Percentiles rank a stretch among this genome's conserved stretches.
These are phyloP conservation scores for Solanum chacoense DNA, from an alignment of 305 asterid species.

Conservation along the genomic window DNA sequence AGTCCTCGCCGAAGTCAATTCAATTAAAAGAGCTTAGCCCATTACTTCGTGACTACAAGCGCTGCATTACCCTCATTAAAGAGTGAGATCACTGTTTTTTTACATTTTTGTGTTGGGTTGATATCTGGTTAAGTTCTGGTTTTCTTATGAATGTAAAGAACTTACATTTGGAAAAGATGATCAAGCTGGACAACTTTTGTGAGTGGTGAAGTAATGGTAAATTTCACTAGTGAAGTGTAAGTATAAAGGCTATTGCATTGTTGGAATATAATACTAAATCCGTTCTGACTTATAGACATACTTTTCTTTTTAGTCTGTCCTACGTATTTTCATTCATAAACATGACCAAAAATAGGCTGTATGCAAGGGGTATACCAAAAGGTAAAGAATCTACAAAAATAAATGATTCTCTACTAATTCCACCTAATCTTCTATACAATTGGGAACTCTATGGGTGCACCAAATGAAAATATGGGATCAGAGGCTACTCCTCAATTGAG, in stretches of 20 bases:
- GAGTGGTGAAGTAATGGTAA: neutral
- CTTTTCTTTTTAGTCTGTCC: neutral
- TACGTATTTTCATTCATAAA: neutral
- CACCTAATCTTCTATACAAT: neutral
- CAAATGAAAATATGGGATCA: neutral
- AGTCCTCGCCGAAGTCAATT: conserved; percentile 48
- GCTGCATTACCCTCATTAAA: conserved; percentile 42
- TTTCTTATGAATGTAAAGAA: neutral
- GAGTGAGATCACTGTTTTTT: conserved; percentile 42
- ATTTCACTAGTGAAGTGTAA: neutral
- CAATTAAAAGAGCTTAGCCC: conserved; percentile 75
- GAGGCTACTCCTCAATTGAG: neutral
- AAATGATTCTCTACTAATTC: neutral
- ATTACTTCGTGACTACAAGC: conserved; percentile 76
- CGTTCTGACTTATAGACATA: neutral
- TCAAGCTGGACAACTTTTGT: neutral
- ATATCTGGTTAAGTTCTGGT: neutral
- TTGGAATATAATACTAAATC: neutral
- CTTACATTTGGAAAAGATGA: neutral
- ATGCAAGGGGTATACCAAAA: neutral
- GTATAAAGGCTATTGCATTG: neutral
- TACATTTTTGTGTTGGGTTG: neutral
- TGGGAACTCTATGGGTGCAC: neutral
- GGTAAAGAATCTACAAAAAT: neutral
- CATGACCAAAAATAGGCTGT: neutral